A percentile compares a stretch with the other conserved stretches of the same genome.
These are phyloP conservation scores for Melastoma malabathricum DNA, from an alignment of 345 rosid genomes.

Conservation along the genomic window DNA sequence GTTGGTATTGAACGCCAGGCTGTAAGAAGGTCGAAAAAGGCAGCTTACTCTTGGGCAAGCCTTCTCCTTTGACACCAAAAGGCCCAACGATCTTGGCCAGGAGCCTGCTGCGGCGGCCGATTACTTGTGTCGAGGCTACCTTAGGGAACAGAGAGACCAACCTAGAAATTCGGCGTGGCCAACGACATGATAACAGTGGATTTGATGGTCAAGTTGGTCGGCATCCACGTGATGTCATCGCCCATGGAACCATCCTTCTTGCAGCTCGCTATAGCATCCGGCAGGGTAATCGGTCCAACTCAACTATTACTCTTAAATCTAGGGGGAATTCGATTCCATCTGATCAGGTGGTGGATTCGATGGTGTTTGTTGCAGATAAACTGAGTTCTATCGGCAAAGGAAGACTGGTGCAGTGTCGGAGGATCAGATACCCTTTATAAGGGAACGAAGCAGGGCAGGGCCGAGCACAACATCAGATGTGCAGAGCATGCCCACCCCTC, in stretches of 20 bases:
- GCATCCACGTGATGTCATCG: slow-evolving; percentile 71
- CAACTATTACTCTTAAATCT: too few relatives aligned
- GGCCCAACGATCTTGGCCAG: too few relatives aligned
- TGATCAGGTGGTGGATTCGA: neutral
- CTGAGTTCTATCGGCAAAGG: slow-evolving; percentile 68
- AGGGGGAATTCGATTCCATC: neutral
- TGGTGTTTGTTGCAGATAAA: slow-evolving; percentile 36
- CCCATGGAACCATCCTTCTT: slow-evolving; percentile 63
- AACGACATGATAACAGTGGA: slow-evolving; percentile 82
- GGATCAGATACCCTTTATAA: slow-evolving; percentile 63
- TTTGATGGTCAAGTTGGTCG: slow-evolving; percentile 61
- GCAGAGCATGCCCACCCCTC: slow-evolving; percentile 41
- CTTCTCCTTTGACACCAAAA: too few relatives aligned
- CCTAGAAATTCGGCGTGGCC: slow-evolving; percentile 77
- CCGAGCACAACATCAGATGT: slow-evolving; percentile 32
- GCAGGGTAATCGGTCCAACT: slow-evolving; percentile 37
- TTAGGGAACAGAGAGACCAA: too few relatives aligned
- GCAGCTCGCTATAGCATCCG: slow-evolving; percentile 58
- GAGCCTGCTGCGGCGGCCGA: too few relatives aligned
- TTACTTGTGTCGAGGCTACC: too few relatives aligned
- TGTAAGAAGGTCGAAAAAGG: too few relatives aligned
- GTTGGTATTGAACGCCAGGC: too few relatives aligned
- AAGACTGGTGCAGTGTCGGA: slow-evolving; percentile 49
- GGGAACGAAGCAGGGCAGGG: slow-evolving; percentile 76
- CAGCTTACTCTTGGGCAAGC: too few relatives aligned